Evolutionary conservation across 805 yeast genomes (phyloP).

Genomic region (Danielia oregonensis): DNA sequence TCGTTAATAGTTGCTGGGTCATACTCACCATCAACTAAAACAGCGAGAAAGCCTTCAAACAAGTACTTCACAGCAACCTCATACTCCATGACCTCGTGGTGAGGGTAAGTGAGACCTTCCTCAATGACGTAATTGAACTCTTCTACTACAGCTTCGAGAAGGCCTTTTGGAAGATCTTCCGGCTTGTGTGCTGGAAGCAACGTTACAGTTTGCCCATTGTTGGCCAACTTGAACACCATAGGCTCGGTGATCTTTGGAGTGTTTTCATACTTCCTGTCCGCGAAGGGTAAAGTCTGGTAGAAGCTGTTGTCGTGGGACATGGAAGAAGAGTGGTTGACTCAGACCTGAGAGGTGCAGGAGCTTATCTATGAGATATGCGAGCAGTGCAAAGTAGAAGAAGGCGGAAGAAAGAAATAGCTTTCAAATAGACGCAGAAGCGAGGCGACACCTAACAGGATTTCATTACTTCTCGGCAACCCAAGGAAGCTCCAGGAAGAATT

Average conservation of each 20-base stretch:
- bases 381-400: neutral
- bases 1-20: conserved; percentile 27
- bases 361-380: neutral
- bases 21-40: conserved; percentile 46
- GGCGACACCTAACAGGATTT: too few relatives aligned
- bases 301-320: conserved; percentile 3
- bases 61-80: conserved; percentile 62
- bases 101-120: conserved; percentile 76
- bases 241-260: conserved; percentile 33
- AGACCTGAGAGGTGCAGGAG: neutral
- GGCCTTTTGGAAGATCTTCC: conserved; percentile 45
- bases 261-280: conserved; percentile 21
- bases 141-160: conserved; percentile 44
- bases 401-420: neutral
- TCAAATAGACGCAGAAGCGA: neutral
- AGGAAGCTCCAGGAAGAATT: too few relatives aligned
- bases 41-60: conserved; percentile 63
- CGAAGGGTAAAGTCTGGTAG: conserved; percentile 28
- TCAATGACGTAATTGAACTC: conserved; percentile 65
- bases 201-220: conserved; percentile 46
- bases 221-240: conserved; percentile 37
- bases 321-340: too few relatives aligned
- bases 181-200: conserved; percentile 55
- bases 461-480: too few relatives aligned
- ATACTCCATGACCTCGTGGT: conserved; percentile 34